Percentiles rank a stretch among this genome's conserved stretches.
Evolutionary conservation across 352 stramenopile species (phyloP).

Genomic region (Saprolegnia parasitica): DNA sequence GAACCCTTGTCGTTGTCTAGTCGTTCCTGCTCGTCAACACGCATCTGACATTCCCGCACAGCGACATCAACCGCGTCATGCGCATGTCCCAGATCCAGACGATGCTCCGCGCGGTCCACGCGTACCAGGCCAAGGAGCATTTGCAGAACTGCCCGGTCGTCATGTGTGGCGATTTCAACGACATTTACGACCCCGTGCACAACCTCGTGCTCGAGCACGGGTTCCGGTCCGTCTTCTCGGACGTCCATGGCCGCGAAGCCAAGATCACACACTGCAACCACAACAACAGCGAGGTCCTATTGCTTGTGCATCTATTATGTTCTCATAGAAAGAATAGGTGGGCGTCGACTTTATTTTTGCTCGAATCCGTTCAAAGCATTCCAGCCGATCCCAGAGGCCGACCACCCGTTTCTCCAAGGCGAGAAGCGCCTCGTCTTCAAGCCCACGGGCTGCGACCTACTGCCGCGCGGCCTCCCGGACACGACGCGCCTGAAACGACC

Average conservation of each 20-base stretch:
- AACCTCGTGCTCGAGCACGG: constrained; percentile 63
- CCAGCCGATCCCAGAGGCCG: neutral
- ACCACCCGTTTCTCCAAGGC: neutral
- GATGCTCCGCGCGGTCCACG: constrained; percentile 60
- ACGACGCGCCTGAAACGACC: constrained; percentile 65
- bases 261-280: constrained; percentile 85
- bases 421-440: constrained; percentile 44
- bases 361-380: constrained; percentile 18
- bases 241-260: constrained; percentile 70
- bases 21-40: constrained; percentile 82
- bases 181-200: constrained; percentile 80
- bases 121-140: constrained; percentile 56
- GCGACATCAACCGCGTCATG: constrained; percentile 70
- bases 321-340: constrained; percentile 40
- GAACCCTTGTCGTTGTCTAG: constrained; percentile 31
- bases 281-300: constrained; percentile 65
- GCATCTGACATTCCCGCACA: constrained; percentile 82
- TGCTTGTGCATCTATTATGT: neutral
- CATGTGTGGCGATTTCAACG: constrained; percentile 85
- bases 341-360: constrained; percentile 78
- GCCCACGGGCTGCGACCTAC: constrained; percentile 52
- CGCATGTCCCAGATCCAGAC: constrained; percentile 75
- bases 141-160: constrained; percentile 69
- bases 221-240: constrained; percentile 68
- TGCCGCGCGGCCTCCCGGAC: constrained; percentile 59